Percentiles rank a stretch among this genome's conserved stretches.
Evolutionary conservation across 331 rosid genomes (phyloP).

Genomic region (Saraca asoca): DNA sequence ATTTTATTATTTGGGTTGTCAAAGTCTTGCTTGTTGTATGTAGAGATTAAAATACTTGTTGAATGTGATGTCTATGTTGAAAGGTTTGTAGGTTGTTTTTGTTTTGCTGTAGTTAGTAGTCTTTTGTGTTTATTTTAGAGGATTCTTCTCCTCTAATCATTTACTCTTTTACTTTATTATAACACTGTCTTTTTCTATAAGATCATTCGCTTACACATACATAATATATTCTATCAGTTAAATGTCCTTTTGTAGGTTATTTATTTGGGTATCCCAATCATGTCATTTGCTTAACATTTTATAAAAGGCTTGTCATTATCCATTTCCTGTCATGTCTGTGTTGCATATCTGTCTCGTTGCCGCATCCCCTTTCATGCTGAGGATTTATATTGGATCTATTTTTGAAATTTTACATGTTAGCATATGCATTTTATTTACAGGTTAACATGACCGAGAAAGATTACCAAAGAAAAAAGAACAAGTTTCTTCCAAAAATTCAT

Average conservation of each 20-base stretch:
- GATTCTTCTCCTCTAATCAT: no score
- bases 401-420: constrained; percentile 13
- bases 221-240: background rate
- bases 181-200: no score
- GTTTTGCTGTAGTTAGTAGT: background rate
- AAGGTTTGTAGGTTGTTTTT: no score
- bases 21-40: background rate
- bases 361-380: background rate
- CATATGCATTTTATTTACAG: constrained; percentile 50
- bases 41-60: background rate
- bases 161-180: no score
- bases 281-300: constrained; percentile 9
- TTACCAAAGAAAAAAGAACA: constrained; percentile 95
- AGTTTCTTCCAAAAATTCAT: constrained; percentile 95
- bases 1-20: background rate
- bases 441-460: constrained; percentile 98
- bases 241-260: background rate
- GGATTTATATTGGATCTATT: constrained; percentile 10
- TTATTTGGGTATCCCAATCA: constrained; percentile 24
- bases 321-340: constrained; percentile 13
- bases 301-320: constrained; percentile 4
- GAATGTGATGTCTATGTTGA: background rate
- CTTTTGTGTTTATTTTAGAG: background rate
- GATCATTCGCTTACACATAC: no score
- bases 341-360: background rate